Evolutionary conservation across 2,329 filamentous ascomycete genomes (phyloP).

Genomic region (Coniella vitis): DNA sequence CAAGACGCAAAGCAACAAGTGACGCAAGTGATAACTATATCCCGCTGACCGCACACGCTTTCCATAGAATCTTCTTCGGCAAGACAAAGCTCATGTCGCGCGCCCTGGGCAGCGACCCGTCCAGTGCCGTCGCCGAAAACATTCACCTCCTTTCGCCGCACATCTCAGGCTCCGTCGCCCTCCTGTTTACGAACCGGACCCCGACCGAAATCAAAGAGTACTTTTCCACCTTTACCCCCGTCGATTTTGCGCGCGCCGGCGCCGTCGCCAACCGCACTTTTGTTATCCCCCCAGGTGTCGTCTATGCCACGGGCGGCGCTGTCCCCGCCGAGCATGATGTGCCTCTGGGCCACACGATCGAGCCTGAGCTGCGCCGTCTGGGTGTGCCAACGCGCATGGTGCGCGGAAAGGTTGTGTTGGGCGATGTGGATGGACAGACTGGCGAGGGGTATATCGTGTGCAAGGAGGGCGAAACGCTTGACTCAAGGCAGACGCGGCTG

Average conservation of each 20-base stretch:
- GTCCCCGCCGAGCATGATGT: conserved; percentile 76
- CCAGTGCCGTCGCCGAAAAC: conserved; percentile 74
- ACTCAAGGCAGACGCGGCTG: conserved; percentile 86
- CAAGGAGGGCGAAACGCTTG: conserved; percentile 74
- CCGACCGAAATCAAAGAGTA: conserved; percentile 61
- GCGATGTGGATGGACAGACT: conserved; percentile 46
- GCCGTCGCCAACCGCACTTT: conserved; percentile 67
- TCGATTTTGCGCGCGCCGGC: conserved; percentile 89
- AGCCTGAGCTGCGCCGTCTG: conserved; percentile 83
- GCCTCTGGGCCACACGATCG: conserved; percentile 77
- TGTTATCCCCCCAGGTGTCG: conserved; percentile 72
- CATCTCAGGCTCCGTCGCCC: conserved; percentile 76
- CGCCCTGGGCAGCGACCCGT: conserved; percentile 72
- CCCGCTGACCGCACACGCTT: conserved; percentile 1
- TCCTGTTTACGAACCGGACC: conserved; percentile 80
- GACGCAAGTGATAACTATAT: neutral
- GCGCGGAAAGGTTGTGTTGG: conserved; percentile 78
- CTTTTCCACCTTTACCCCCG: conserved; percentile 64
- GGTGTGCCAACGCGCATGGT: conserved; percentile 85
- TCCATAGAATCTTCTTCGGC: conserved; percentile 81
- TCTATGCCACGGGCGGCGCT: conserved; percentile 76
- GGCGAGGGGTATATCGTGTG: conserved; percentile 67
- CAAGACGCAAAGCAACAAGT: neutral
- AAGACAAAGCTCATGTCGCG: conserved; percentile 99
- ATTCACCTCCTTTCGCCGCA: conserved; percentile 62